Percentiles rank a stretch among this genome's conserved stretches.
These are phyloP conservation scores for Anthracocystis setariae DNA, from an alignment of 1,284 basidiomycete species.

Conservation along the genomic window DNA sequence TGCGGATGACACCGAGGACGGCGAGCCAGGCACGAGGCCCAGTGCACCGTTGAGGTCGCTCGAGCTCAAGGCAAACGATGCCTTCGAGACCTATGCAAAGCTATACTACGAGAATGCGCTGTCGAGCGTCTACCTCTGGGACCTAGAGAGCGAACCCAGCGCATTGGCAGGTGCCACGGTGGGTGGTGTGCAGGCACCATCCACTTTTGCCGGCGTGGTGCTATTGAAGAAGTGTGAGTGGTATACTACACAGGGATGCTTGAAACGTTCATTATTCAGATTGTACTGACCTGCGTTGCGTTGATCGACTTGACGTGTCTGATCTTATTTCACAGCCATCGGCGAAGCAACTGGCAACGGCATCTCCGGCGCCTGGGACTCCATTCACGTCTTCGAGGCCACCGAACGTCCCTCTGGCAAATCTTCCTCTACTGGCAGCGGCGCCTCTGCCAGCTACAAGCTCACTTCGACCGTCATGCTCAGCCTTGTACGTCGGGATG, in stretches of 20 bases:
- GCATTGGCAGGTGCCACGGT: constrained; percentile 29
- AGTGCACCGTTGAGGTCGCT: constrained; percentile 85
- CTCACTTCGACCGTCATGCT: constrained; percentile 97
- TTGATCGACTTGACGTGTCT: neutral
- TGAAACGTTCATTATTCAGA: neutral
- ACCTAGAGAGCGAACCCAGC: constrained; percentile 79
- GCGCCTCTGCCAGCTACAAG: constrained; percentile 92
- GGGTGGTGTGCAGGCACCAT: constrained; percentile 69
- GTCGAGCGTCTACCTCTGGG: constrained; percentile 98
- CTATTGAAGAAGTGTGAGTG: constrained; percentile 90
- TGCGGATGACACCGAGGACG: constrained; percentile 33
- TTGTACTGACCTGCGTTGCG: constrained; percentile 1
- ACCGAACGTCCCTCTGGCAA: constrained; percentile 73
- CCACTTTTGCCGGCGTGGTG: constrained; percentile 90
- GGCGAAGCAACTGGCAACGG: constrained; percentile 48
- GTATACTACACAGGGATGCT: neutral
- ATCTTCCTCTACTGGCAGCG: constrained; percentile 63
- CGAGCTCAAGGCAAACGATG: constrained; percentile 91
- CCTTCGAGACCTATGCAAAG: constrained; percentile 96
- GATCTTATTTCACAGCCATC: constrained; percentile 22
- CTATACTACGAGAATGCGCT: constrained; percentile 98
- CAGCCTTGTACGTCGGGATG: constrained; percentile 78
- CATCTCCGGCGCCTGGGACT: constrained; percentile 86
- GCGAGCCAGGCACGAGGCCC: constrained; percentile 76
- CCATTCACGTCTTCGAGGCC: constrained; percentile 96